Evolutionary conservation across 2,329 filamentous ascomycete species (phyloP), one percentile per base, ranked within the genome.

Genomic region (Podosphaera leucotricha): DNA sequence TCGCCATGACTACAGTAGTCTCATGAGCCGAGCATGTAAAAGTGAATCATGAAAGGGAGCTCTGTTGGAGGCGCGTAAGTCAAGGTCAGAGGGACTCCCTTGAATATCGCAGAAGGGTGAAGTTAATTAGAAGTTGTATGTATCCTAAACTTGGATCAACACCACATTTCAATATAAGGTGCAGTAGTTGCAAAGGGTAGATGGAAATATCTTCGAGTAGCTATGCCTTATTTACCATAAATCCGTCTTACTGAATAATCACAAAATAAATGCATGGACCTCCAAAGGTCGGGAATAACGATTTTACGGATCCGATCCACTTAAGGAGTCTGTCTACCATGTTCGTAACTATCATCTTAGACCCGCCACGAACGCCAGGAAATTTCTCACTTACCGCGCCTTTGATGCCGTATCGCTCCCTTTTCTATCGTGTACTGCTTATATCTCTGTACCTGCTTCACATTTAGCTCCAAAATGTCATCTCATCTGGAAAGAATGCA

Each of bases 401-500:
- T 33, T 33, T 33, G 28, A 11, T n/a, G 28, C 15, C 6, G 4
- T 4, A 24, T 24, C 22, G 22, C 22, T 11, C 6, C 28, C 3
- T 33, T 7, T 7, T 33, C 28, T 33, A 11, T n/a, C 8, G 28
- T 13, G 8, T 11, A n/a, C 8, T 7, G 6, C 15, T n/a, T 13
- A 6, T 11, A 33, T 33, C 28, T n/a, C 13, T n/a, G n/a, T n/a
- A n/a, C 13, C 11, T 7, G 3, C 8, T 24, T 11, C 6, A n/a
- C 3, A 4, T 22, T 38, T 6, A 6, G 18, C 11, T 49, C 54
- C 58, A 61, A 44, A 53, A 78, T 75, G 71, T 75, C 73, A 46
- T 59, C 57, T 46, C 76, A 72, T 52, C 68, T 80, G 48, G 72
- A 79, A 53, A 74, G 72, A 53, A 73, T 78, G 60, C 68, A 75